Evolutionary conservation across 73 alveolate species (phyloP).

Genomic region (Paramecium biaurelia): DNA sequence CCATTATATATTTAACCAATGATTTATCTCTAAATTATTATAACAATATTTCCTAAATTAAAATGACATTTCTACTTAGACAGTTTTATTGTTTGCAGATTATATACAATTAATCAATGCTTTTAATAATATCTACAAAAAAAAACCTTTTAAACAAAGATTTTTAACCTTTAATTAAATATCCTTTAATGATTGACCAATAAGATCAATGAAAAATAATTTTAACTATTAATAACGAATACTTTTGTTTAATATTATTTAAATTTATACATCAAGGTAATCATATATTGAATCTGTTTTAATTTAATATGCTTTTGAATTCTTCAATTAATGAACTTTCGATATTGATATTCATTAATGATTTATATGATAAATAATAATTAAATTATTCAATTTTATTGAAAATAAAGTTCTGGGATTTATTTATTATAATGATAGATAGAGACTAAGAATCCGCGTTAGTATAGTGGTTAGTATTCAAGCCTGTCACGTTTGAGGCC

Average conservation of each 20-base stretch:
- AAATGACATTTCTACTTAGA: neutral
- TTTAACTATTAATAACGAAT: neutral
- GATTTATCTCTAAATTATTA: neutral
- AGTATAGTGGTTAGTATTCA: conserved; percentile 84
- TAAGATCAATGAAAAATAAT: neutral
- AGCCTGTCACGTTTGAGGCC: conserved; percentile 93
- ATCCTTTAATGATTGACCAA: neutral
- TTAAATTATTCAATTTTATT: neutral
- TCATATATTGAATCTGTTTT: neutral
- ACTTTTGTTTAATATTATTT: neutral
- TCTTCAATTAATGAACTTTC: neutral
- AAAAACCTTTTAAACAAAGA: conserved; percentile 10
- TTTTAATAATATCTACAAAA: neutral
- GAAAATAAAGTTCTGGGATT: neutral
- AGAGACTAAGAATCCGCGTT: conserved; percentile 60
- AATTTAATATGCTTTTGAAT: neutral
- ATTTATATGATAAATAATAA: neutral
- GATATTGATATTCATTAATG: neutral
- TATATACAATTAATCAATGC: neutral
- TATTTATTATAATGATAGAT: neutral
- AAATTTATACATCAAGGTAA: neutral
- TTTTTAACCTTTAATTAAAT: neutral
- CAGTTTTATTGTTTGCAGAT: neutral
- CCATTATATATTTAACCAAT: neutral
- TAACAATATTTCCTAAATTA: neutral